Percentiles rank a stretch among this genome's conserved stretches.
Evolutionary conservation across 345 rosid species (phyloP).

Genomic region (Gynandropsis gynandra): DNA sequence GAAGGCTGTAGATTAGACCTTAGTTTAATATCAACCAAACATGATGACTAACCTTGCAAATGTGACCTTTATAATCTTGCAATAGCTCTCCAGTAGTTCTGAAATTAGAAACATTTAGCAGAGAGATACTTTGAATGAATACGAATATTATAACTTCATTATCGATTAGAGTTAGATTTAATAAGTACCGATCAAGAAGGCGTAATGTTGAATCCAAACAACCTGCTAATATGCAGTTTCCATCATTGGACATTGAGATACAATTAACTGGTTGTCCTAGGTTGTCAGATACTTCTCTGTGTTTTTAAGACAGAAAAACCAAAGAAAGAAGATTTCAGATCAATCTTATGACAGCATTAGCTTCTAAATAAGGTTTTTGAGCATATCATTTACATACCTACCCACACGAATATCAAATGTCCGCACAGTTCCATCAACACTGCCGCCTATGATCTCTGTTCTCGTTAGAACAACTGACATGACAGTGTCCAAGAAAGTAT

Average conservation of each 20-base stretch:
- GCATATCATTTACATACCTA: slow-evolving; percentile 47
- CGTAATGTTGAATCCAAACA: slow-evolving; percentile 86
- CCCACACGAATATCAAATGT: slow-evolving; percentile 96
- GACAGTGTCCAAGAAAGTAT: slow-evolving; percentile 76
- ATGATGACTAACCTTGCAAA: no score
- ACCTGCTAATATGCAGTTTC: slow-evolving; percentile 80
- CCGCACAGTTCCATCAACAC: slow-evolving; percentile 95
- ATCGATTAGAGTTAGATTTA: background rate
- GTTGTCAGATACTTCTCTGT: slow-evolving; percentile 78
- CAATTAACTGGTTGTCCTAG: slow-evolving; percentile 95
- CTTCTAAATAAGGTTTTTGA: background rate
- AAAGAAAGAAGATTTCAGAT: background rate
- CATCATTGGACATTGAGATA: slow-evolving; percentile 83
- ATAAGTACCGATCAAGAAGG: slow-evolving; percentile 66
- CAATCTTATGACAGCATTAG: background rate
- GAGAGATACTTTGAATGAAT: no score
- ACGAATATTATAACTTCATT: no score
- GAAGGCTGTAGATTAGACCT: background rate
- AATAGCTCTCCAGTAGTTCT: no score
- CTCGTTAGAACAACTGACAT: slow-evolving; percentile 94
- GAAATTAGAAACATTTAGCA: no score
- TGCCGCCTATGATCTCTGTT: slow-evolving; percentile 90
- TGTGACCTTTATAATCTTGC: no score
- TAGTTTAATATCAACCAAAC: no score
- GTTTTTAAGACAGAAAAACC: slow-evolving; percentile 4